Base-by-base conservation (phyloP, 1,139 yeast species). In the Suhomyces bribrorum region DNA sequence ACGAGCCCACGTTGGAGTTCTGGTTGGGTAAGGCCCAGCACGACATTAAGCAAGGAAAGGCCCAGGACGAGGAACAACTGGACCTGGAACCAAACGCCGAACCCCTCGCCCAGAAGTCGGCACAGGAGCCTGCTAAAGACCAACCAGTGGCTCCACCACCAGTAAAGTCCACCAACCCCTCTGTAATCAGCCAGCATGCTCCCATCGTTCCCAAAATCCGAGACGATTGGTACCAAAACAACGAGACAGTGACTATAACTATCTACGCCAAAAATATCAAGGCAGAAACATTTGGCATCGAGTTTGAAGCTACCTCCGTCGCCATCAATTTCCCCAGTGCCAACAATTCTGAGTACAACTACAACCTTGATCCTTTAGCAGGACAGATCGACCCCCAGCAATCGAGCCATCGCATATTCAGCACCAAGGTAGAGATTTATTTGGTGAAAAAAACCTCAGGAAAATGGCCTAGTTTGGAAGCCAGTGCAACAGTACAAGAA, bases 161-260 rank as follows among this genome's bases (percentile, higher is more conserved):
- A n/a, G n/a, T 29, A 15, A 37, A 32, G 9, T 58, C 70, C 5
- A 61, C 73, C 2, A 58, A 56, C 35, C 46, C 67, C 18, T 66
- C 61, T 13, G 62, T 60, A 9, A 64, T 69, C 38, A 62, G 64
- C 50, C 57, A 61, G 34, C 69, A 61, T 18, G 75, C 76, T 0
- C 77, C 77, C 3, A 48, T 69, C 34, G 65, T 61, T 35, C 46
- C 65, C 34, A 73, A 75, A 43, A 71, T 82, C 44, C 76, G 83
- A 54, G 78, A 75, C 29, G 96, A 89, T 53, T 89, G 94, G 89
- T 88, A 83, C 61, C 96, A 89, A 57, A 71, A 80, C 14, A 57
- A 66, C 12, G 68, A 67, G 1, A 58, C 63, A 3, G 76, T 89
- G 12, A 81, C 83, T 5, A 69, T 90, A 24, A 80, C 95, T 2